These are phyloP conservation scores for Strobilomyces dryophilus DNA, from an alignment of 768 basidiomycete genomes.

Conservation along the genomic window DNA sequence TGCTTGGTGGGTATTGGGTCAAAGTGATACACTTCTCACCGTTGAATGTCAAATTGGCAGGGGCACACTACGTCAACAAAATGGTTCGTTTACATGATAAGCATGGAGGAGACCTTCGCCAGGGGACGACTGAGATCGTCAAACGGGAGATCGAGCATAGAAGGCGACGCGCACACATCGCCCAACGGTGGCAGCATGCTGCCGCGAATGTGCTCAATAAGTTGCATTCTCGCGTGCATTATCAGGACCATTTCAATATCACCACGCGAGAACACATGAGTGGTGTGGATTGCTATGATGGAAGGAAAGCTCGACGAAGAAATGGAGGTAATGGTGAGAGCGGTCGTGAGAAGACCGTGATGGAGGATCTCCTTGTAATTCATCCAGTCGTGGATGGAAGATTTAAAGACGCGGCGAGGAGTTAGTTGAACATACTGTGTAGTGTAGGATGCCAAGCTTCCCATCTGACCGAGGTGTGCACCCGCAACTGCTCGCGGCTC, in stretches of 20 bases:
- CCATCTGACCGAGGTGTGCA: not conserved
- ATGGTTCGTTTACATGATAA: slow-evolving; percentile 40
- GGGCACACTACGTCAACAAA: slow-evolving; percentile 69
- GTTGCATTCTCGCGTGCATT: slow-evolving; percentile 49
- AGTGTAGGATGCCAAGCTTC: slow-evolving; percentile 2
- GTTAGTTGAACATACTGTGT: slow-evolving; percentile 12
- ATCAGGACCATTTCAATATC: slow-evolving; percentile 56
- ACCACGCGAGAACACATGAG: slow-evolving; percentile 74
- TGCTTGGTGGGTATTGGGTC: slow-evolving; percentile 53
- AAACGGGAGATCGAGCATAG: slow-evolving; percentile 44
- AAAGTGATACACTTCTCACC: not conserved
- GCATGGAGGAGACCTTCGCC: slow-evolving; percentile 34
- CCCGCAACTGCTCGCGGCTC: too few species aligned
- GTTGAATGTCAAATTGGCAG: slow-evolving; percentile 40
- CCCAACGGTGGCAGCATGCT: slow-evolving; percentile 47
- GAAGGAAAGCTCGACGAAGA: slow-evolving; percentile 42
- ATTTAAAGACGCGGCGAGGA: slow-evolving; percentile 49
- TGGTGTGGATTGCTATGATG: slow-evolving; percentile 69
- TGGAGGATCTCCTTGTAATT: slow-evolving; percentile 52
- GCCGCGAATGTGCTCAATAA: slow-evolving; percentile 39
- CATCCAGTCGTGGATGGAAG: slow-evolving; percentile 66
- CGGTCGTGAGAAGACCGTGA: slow-evolving; percentile 18
- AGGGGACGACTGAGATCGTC: slow-evolving; percentile 43
- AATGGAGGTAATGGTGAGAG: slow-evolving; percentile 13
- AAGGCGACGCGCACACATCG: slow-evolving; percentile 28